These are phyloP conservation scores for Cystobasidiaceae sp. DNA, from an alignment of 1,284 basidiomycete genomes.

Conservation along the genomic window DNA sequence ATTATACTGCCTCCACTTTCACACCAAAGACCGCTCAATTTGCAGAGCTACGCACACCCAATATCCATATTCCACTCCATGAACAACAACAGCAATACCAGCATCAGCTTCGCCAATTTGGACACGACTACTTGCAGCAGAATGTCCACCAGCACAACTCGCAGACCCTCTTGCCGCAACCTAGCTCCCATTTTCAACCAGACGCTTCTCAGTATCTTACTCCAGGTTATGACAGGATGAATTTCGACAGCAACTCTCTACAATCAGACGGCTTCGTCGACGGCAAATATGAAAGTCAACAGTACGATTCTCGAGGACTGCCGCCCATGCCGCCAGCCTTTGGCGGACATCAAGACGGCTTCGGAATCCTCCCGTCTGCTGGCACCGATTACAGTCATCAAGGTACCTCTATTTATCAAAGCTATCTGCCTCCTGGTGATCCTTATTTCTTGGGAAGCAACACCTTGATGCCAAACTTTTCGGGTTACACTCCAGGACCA, in stretches of 20 bases:
- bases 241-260: no score
- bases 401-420: not conserved
- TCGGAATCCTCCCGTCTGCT: not conserved
- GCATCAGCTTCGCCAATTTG: not conserved
- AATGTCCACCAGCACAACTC: not conserved
- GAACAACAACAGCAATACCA: not conserved
- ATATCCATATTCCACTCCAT: not conserved
- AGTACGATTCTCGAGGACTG: not conserved
- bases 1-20: slow-evolving; percentile 14
- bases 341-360: not conserved
- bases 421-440: not conserved
- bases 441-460: not conserved
- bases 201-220: not conserved
- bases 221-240: not conserved
- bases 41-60: not conserved
- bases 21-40: slow-evolving; percentile 4
- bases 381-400: not conserved
- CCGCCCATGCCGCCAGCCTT: slow-evolving; percentile 12
- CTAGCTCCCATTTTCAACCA: no score
- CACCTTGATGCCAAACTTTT: not conserved
- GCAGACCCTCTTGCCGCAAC: not conserved
- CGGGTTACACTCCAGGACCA: not conserved
- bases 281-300: not conserved
- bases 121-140: not conserved
- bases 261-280: no score